Evolutionary conservation across 2,329 filamentous ascomycete genomes (phyloP).

Genomic region (Scedosporium boydii): DNA sequence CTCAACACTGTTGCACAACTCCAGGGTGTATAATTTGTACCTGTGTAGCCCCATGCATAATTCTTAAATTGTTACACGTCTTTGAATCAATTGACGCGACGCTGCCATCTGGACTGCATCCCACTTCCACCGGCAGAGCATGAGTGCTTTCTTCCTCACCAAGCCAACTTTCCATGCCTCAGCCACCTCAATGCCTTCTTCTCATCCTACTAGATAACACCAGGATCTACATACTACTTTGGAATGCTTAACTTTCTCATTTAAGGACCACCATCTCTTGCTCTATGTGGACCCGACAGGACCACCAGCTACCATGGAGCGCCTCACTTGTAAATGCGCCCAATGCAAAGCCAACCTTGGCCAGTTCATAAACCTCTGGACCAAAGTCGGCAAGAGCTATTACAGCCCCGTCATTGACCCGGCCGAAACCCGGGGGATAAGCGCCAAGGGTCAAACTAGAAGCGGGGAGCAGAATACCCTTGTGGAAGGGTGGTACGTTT

Average conservation of each 20-base stretch:
- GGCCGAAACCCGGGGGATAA: constrained; percentile 14
- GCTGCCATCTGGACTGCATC: no score
- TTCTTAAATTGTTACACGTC: no score
- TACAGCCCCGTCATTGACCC: constrained; percentile 24
- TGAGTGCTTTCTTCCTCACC: no score
- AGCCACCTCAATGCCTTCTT: no score
- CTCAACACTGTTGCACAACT: no score
- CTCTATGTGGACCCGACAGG: not conserved
- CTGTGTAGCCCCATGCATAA: no score
- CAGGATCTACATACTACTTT: no score
- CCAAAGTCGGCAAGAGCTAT: constrained; percentile 28
- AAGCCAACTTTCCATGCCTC: no score
- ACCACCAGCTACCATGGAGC: constrained; percentile 21
- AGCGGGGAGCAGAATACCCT: constrained; percentile 24
- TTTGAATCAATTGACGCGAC: no score
- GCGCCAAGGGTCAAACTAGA: constrained; percentile 15
- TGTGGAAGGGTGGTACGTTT: constrained; percentile 23
- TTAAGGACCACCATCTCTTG: not conserved
- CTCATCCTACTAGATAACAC: no score
- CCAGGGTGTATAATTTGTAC: no score
- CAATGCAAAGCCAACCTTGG: constrained; percentile 21
- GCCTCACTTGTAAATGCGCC: constrained; percentile 24
- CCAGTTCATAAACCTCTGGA: constrained; percentile 27
- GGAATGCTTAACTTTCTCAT: not conserved
- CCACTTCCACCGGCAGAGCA: no score